A percentile compares a stretch with the other conserved stretches of the same genome.
Conservation (phyloP, 2,329 filamentous ascomycete species). For the Alternaria brassicae region DNA sequence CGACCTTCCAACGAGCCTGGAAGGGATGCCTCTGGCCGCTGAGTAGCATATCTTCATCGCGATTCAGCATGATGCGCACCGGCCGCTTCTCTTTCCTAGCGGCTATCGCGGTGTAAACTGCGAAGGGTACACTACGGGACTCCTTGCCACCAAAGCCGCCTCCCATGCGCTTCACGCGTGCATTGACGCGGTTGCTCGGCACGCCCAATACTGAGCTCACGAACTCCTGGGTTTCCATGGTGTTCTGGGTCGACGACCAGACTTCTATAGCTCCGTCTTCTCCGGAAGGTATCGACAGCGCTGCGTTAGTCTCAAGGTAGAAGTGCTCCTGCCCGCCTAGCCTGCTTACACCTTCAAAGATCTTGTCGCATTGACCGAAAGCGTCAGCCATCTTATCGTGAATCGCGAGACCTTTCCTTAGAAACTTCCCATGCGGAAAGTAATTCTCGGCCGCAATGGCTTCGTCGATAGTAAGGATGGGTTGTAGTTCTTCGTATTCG, state of each 20-base stretch:
- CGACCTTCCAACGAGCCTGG: constrained; percentile 86
- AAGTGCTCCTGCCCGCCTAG: constrained; percentile 98
- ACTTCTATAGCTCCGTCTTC: constrained; percentile 96
- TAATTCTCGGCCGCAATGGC: constrained; percentile 89
- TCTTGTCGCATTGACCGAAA: constrained; percentile 77
- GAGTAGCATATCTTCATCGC: constrained; percentile 92
- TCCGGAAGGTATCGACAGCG: constrained; percentile 80
- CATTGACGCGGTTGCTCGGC: constrained; percentile 84
- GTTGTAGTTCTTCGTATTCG: constrained; percentile 85
- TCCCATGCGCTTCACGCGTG: constrained; percentile 87
- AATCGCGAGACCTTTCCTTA: constrained; percentile 72
- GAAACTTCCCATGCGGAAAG: constrained; percentile 77
- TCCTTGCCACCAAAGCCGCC: constrained; percentile 97
- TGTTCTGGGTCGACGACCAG: constrained; percentile 58
- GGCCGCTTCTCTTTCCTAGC: constrained; percentile 83
- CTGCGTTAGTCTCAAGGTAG: constrained; percentile 91
- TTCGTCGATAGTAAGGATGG: constrained; percentile 91
- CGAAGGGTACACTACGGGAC: constrained; percentile 81
- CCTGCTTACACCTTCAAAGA: constrained; percentile 81
- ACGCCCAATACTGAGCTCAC: constrained; percentile 83
- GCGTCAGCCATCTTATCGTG: constrained; percentile 68
- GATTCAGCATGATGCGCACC: constrained; percentile 90
- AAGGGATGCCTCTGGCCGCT: constrained; percentile 94
- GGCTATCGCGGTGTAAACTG: constrained; percentile 80
- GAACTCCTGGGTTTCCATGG: constrained; percentile 61